phyloP scores from a whole-genome alignment of 2,329 filamentous ascomycete genomes.

The Coniochaeta sp. region DNA sequence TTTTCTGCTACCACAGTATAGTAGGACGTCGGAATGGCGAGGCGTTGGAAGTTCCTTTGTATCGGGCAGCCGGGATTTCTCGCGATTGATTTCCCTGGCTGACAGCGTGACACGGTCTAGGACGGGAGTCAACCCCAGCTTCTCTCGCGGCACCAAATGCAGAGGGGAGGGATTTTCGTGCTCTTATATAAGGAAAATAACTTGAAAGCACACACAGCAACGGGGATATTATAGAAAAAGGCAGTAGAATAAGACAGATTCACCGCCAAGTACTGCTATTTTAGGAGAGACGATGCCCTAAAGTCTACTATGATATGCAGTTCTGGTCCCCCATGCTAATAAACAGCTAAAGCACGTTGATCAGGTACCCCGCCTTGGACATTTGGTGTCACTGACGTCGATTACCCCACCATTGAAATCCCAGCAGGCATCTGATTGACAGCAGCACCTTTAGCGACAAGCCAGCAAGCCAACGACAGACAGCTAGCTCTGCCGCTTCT shows the following conservation, averaged over 20 bases:
- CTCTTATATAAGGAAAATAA: background rate
- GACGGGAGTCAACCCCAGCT: background rate
- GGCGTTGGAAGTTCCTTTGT: background rate
- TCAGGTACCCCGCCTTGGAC: background rate
- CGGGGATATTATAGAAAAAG: no score
- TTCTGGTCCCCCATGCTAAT: no score
- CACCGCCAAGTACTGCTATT: background rate
- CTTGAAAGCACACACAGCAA: no score
- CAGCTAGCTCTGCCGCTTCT: background rate
- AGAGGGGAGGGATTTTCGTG: background rate
- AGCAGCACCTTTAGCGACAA: no score
- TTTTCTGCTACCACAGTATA: background rate
- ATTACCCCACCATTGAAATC: background rate
- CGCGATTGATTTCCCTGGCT: background rate
- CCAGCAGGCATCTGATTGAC: background rate
- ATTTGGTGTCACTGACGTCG: background rate
- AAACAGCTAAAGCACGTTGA: background rate
- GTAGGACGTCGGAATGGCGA: background rate
- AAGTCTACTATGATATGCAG: background rate
- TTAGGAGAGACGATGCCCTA: background rate
- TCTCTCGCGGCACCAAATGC: background rate
- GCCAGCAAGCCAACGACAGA: background rate
- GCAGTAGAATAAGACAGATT: background rate
- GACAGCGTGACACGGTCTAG: background rate
- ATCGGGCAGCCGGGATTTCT: background rate